These are phyloP conservation scores for Colletotrichum truncatum DNA, from an alignment of 2,329 filamentous ascomycete species.

Conservation along the genomic window DNA sequence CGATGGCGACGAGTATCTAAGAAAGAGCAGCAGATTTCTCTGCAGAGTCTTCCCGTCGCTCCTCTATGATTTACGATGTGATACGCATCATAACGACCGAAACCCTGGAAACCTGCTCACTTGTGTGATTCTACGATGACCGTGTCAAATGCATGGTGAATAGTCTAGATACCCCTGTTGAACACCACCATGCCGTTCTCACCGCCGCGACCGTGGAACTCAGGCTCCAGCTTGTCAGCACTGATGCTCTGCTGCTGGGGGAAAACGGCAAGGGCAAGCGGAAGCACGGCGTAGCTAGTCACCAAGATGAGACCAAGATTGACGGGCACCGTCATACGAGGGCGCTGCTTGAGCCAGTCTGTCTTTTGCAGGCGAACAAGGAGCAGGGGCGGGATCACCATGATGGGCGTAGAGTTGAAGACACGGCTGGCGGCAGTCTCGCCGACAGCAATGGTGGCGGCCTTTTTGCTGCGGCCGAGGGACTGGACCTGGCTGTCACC, in stretches of 20 bases:
- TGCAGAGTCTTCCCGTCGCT: neutral
- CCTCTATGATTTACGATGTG: neutral
- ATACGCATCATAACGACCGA: no score
- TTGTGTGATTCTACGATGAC: neutral
- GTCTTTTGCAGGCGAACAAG: slow-evolving; percentile 86
- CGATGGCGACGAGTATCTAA: neutral
- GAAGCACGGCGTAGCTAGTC: slow-evolving; percentile 88
- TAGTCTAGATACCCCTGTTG: slow-evolving; percentile 83
- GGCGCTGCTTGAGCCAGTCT: slow-evolving; percentile 81
- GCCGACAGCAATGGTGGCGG: slow-evolving; percentile 87
- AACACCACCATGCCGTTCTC: slow-evolving; percentile 89
- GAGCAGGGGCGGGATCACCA: slow-evolving; percentile 91
- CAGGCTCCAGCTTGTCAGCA: slow-evolving; percentile 80
- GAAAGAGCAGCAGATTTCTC: neutral
- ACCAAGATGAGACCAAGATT: slow-evolving; percentile 89
- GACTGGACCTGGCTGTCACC: slow-evolving; percentile 69
- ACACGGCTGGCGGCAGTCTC: slow-evolving; percentile 94
- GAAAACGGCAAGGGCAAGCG: slow-evolving; percentile 89
- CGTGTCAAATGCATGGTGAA: neutral
- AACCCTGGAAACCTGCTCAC: neutral
- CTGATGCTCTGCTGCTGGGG: slow-evolving; percentile 87
- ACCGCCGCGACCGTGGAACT: slow-evolving; percentile 86
- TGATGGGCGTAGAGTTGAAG: slow-evolving; percentile 94
- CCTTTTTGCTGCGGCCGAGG: slow-evolving; percentile 87
- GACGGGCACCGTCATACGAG: slow-evolving; percentile 79